phyloP scores from a whole-genome alignment of 441 rosid species.

The Geranium incanum region DNA sequence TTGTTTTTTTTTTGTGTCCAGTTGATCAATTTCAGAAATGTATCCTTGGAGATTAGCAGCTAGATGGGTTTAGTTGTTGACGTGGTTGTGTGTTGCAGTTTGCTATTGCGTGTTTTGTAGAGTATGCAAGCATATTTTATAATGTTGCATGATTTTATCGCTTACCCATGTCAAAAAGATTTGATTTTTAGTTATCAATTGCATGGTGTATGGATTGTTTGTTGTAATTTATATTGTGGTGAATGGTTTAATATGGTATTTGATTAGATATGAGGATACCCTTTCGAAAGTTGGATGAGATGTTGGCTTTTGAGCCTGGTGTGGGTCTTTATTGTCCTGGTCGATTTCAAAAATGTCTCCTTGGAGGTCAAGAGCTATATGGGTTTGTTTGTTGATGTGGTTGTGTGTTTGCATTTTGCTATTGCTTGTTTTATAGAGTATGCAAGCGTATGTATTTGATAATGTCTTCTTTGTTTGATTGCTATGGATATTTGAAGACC shows the following conservation, averaged over 20 bases:
- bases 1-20: neutral
- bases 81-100: neutral
- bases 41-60: neutral
- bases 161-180: too few species aligned
- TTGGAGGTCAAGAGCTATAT: neutral
- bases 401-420: neutral
- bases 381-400: neutral
- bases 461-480: constrained; percentile 7
- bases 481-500: neutral
- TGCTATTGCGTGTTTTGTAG: neutral
- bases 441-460: neutral
- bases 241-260: neutral
- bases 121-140: neutral
- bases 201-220: neutral
- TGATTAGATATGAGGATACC: neutral
- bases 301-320: neutral
- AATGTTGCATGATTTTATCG: too few species aligned
- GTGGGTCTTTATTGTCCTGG: neutral
- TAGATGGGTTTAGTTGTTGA: neutral
- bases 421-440: neutral
- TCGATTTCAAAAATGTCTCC: constrained; percentile 8
- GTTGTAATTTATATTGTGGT: neutral
- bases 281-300: neutral
- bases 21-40: constrained; percentile 4
- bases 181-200: neutral